These are phyloP conservation scores for Entomophthora muscae DNA, from an alignment of 371 early-diverging fungal genomes.

Conservation along the genomic window DNA sequence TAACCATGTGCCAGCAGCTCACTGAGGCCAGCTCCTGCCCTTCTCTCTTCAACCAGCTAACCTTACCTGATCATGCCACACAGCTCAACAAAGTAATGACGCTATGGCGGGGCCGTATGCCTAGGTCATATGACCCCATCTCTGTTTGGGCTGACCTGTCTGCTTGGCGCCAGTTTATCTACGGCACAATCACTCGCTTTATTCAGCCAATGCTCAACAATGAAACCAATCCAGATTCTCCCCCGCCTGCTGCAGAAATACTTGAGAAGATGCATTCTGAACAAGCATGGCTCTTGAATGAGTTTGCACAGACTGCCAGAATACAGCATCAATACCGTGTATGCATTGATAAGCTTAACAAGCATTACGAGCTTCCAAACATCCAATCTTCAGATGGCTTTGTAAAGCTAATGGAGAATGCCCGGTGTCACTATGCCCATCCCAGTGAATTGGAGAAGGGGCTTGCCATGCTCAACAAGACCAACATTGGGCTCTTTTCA, in stretches of 20 bases:
- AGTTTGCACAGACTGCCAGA: slow-evolving; percentile 97
- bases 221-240: slow-evolving; percentile 21
- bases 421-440: slow-evolving; percentile 87
- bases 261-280: slow-evolving; percentile 98
- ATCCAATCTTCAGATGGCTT: slow-evolving; percentile 99
- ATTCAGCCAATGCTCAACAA: slow-evolving; percentile 18
- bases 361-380: slow-evolving; percentile 97
- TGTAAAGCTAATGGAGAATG: slow-evolving; percentile 93
- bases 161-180: slow-evolving; percentile 96
- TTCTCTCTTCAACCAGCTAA: slow-evolving; percentile 67
- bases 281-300: slow-evolving; percentile 98
- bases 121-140: slow-evolving; percentile 94
- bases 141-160: slow-evolving; percentile 95
- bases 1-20: slow-evolving; percentile 88
- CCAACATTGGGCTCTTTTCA: slow-evolving; percentile 92
- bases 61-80: slow-evolving; percentile 65
- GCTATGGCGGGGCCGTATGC: slow-evolving; percentile 96
- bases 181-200: slow-evolving; percentile 27
- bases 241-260: slow-evolving; percentile 50
- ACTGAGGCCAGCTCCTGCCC: slow-evolving; percentile 87
- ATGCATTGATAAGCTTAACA: slow-evolving; percentile 79
- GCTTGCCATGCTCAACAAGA: slow-evolving; percentile 95
- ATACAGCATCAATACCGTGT: slow-evolving; percentile 90
- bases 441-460: slow-evolving; percentile 77
- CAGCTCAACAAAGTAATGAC: slow-evolving; percentile 79